Evolutionary conservation across 2,329 filamentous ascomycete genomes (phyloP), one percentile per base, ranked within the genome.

Genomic region (Grosmannia huntii): DNA sequence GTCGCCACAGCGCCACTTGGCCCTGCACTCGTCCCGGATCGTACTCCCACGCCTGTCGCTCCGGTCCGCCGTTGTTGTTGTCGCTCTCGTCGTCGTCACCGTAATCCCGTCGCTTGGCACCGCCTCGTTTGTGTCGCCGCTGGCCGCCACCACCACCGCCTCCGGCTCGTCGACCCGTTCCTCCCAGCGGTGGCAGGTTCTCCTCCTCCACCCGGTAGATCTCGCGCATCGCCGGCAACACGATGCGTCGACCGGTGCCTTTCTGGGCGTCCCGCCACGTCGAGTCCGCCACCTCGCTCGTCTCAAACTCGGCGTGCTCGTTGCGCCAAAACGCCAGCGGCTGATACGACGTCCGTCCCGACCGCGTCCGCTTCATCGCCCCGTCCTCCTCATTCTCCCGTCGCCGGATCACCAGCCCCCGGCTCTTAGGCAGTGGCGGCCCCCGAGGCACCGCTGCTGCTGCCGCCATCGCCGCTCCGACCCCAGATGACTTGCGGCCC

Each of bases 291-390:
- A 66, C 70, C 54, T 84, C 82, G 27, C 83, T 80, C 21, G 80
- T 76, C 56, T 85, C 83, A 66, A 84, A 89, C 25, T 90, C 81
- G 53, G 87, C 82, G 57, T 81, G 82, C 68, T 97, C 92, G 63
- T 90, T 90, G 65, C 84, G 84, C 92, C 92, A 97, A 68, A 81
- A 95, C 28, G 89, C 83, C 38, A 96, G 72, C 0, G 91, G 94
- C 60, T 83, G 82, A 61, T 89, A 85, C 11, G 88, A 89, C 56
- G 83, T 82, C 59, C 94, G 83, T 2, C 90, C 91, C 14, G 86
- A 92, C 57, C 90, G 84, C 55, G 85, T 88, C 51, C 77, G 80
- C 33, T 76, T 76, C 61, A 81, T 74, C 53, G 28, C 72, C 75
- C 57, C 83, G 77, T 1, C 73, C 69, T 75, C 74, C 41, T 64